Conservation (phyloP, 371 early-diverging fungal species). For the Fennellomyces sp. region DNA sequence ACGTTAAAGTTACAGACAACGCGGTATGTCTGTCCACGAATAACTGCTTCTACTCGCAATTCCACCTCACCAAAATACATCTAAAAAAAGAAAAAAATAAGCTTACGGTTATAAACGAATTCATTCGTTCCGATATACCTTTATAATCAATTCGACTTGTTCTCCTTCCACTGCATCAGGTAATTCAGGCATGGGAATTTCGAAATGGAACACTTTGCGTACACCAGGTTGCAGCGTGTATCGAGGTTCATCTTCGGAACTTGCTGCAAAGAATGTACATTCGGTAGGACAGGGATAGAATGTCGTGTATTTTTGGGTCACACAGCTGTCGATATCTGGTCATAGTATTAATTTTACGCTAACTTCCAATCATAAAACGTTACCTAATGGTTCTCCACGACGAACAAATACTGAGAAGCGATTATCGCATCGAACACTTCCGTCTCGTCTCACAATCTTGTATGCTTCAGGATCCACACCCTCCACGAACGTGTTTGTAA, state of each 20-base stretch:
- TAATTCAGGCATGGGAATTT: slow-evolving; percentile 60
- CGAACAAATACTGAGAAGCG: slow-evolving; percentile 47
- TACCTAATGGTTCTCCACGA: slow-evolving; percentile 47
- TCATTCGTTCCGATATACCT: slow-evolving; percentile 13
- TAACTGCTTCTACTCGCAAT: slow-evolving; percentile 61
- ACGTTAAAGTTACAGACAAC: slow-evolving; percentile 45
- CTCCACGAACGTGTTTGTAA: slow-evolving; percentile 43
- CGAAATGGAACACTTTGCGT: slow-evolving; percentile 60
- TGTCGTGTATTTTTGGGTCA: slow-evolving; percentile 56
- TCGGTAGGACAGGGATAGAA: slow-evolving; percentile 58
- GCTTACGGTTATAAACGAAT: background rate
- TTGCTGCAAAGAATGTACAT: slow-evolving; percentile 58
- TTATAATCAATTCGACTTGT: slow-evolving; percentile 40
- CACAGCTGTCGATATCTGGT: slow-evolving; percentile 51
- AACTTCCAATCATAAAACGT: background rate
- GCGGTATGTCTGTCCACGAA: slow-evolving; percentile 52
- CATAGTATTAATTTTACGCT: background rate
- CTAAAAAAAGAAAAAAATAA: slow-evolving; percentile 16
- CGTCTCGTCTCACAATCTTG: slow-evolving; percentile 42
- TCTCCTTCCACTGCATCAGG: slow-evolving; percentile 44
- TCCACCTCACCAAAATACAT: slow-evolving; percentile 70
- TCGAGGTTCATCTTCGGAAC: slow-evolving; percentile 54
- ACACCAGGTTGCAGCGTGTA: slow-evolving; percentile 55
- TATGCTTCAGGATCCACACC: slow-evolving; percentile 45
- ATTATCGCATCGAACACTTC: slow-evolving; percentile 46